These are phyloP conservation scores for Medicago truncatula DNA, from an alignment of 306 rosid genomes.

Conservation along the genomic window DNA sequence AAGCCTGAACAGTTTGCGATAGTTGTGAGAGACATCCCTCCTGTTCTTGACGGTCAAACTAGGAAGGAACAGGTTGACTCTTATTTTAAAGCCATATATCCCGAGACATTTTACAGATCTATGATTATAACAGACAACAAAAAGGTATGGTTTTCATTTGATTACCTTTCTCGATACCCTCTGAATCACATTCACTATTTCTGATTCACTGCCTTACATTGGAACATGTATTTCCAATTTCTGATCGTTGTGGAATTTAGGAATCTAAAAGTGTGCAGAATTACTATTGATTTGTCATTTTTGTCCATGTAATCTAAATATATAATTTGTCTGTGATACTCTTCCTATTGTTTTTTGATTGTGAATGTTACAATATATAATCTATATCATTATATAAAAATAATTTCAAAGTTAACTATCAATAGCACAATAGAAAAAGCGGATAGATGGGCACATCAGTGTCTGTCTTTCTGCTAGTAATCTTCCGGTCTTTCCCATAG, in stretches of 20 bases:
- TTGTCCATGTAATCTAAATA: not conserved
- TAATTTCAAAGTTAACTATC: too few species aligned
- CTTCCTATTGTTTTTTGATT: not conserved
- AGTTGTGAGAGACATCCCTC: slow-evolving; percentile 91
- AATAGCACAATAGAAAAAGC: too few species aligned
- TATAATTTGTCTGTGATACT: not conserved
- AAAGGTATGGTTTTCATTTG: slow-evolving; percentile 52
- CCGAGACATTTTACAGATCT: slow-evolving; percentile 80
- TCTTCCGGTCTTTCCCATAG: not conserved
- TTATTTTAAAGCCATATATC: slow-evolving; percentile 67
- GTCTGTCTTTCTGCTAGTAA: too few species aligned
- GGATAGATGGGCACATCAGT: too few species aligned
- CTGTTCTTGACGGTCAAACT: slow-evolving; percentile 59
- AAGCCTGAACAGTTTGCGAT: slow-evolving; percentile 79
- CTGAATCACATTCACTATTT: not conserved
- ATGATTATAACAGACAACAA: slow-evolving; percentile 81
- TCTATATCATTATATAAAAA: too few species aligned
- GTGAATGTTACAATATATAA: not conserved
- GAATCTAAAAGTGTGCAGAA: not conserved
- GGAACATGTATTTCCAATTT: not conserved
- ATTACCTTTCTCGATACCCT: not conserved
- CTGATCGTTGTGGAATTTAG: not conserved
- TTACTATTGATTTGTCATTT: not conserved
- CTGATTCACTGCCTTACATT: not conserved
- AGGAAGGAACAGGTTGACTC: slow-evolving; percentile 84